Conservation (phyloP, 75 land plant species). For the Gnetum montanum region DNA sequence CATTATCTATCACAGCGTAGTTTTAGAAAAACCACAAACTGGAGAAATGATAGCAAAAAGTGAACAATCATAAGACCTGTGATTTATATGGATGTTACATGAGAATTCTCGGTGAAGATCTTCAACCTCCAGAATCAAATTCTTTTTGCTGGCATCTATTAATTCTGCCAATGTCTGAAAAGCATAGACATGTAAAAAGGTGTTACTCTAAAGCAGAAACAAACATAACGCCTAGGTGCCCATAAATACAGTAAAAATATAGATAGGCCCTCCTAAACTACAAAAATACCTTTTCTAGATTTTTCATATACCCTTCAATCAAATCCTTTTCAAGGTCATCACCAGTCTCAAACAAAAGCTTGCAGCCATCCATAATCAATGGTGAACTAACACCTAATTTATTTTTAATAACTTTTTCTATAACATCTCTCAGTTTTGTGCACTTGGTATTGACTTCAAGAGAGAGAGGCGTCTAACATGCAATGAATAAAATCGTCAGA, state of each 20-base stretch:
- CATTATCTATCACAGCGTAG: background rate
- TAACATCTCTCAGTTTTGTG: constrained; percentile 64
- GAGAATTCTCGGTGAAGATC: constrained; percentile 79
- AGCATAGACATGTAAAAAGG: background rate
- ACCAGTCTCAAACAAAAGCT: constrained; percentile 79
- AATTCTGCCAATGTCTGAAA: constrained; percentile 66
- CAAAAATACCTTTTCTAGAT: constrained; percentile 65
- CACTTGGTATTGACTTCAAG: constrained; percentile 69
- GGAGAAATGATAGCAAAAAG: constrained; percentile 44
- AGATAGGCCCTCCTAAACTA: background rate
- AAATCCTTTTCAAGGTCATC: constrained; percentile 82
- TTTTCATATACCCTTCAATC: constrained; percentile 58
- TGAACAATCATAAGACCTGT: constrained; percentile 90
- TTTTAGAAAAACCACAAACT: background rate
- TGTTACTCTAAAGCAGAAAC: background rate
- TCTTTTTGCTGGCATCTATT: constrained; percentile 61
- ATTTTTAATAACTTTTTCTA: constrained; percentile 73
- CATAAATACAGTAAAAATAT: background rate
- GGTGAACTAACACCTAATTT: constrained; percentile 83
- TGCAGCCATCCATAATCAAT: constrained; percentile 64
- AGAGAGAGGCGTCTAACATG: constrained; percentile 81
- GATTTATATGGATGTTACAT: constrained; percentile 78
- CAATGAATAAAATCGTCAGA: too few species aligned
- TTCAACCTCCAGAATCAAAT: constrained; percentile 61
- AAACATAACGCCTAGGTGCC: background rate